Conservation (phyloP, 2,329 filamentous ascomycete species). For the Aspergillus latus region DNA sequence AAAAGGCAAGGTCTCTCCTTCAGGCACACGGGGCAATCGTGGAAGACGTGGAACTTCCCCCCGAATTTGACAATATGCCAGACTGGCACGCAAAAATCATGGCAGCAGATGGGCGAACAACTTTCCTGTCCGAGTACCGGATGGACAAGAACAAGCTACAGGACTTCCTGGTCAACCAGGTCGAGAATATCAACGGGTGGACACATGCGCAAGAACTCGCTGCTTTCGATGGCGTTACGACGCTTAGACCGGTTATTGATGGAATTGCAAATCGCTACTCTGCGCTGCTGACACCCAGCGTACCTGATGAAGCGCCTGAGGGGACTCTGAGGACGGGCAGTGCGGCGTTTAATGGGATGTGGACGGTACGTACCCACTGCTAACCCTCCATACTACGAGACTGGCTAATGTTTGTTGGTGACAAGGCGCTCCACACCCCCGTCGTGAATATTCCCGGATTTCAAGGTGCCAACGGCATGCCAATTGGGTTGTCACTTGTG, state of each 20-base stretch:
- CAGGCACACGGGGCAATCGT: slow-evolving; percentile 6
- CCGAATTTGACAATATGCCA: slow-evolving; percentile 2
- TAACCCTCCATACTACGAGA: slow-evolving; percentile 27
- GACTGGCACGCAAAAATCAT: slow-evolving; percentile 11
- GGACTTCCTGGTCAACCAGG: not conserved
- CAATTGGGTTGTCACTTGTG: slow-evolving; percentile 59
- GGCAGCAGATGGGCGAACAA: not conserved
- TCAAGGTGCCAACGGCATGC: slow-evolving; percentile 56
- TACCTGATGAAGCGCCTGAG: slow-evolving; percentile 58
- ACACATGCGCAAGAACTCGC: not conserved
- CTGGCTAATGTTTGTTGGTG: slow-evolving; percentile 20
- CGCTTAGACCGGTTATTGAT: slow-evolving; percentile 8
- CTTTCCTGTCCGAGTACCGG: slow-evolving; percentile 11
- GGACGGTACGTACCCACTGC: slow-evolving; percentile 5
- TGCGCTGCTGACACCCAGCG: slow-evolving; percentile 60
- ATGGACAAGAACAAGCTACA: slow-evolving; percentile 1
- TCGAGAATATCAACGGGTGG: slow-evolving; percentile 5
- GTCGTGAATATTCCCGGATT: slow-evolving; percentile 67
- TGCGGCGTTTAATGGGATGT: slow-evolving; percentile 48
- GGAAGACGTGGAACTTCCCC: slow-evolving; percentile 1
- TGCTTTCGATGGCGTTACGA: slow-evolving; percentile 12
- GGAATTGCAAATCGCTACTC: slow-evolving; percentile 47
- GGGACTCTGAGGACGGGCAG: slow-evolving; percentile 57
- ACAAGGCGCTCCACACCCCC: slow-evolving; percentile 55
- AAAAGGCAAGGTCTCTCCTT: not conserved